phyloP scores from a whole-genome alignment of 495 filamentous ascomycete genomes.

The Talaromyces thailandensis region DNA sequence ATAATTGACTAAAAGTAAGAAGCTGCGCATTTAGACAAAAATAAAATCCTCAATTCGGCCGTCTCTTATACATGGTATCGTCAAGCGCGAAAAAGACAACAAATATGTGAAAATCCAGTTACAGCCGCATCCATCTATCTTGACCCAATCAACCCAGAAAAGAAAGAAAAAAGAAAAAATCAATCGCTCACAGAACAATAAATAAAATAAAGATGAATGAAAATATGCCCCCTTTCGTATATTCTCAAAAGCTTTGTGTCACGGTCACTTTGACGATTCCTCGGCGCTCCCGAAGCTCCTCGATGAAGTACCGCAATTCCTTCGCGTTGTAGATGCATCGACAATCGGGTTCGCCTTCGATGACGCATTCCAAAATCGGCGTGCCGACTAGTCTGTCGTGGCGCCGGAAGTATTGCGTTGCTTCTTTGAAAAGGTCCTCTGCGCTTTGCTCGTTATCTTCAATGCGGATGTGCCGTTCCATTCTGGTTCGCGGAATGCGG shows the following conservation, averaged over 20 bases:
- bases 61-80: neutral
- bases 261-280: neutral
- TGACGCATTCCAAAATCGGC: neutral
- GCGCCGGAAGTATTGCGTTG: conserved; percentile 2
- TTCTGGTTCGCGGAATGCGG: neutral
- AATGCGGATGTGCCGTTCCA: neutral
- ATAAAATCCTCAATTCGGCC: neutral
- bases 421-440: neutral
- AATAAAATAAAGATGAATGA: neutral
- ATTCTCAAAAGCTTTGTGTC: neutral
- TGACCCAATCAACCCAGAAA: neutral
- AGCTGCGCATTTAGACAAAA: neutral
- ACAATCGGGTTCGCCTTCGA: conserved; percentile 2
- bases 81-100: neutral
- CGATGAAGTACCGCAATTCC: neutral
- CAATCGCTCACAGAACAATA: neutral
- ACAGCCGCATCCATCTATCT: neutral
- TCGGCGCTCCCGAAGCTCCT: conserved; percentile 1
- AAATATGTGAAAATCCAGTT: neutral
- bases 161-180: no score
- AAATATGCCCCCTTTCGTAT: neutral
- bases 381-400: neutral
- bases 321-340: conserved; percentile 5
- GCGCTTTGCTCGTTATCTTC: neutral
- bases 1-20: neutral